These are phyloP conservation scores for Paulownia fortunei DNA, from an alignment of 257 asterid genomes.

Conservation along the genomic window DNA sequence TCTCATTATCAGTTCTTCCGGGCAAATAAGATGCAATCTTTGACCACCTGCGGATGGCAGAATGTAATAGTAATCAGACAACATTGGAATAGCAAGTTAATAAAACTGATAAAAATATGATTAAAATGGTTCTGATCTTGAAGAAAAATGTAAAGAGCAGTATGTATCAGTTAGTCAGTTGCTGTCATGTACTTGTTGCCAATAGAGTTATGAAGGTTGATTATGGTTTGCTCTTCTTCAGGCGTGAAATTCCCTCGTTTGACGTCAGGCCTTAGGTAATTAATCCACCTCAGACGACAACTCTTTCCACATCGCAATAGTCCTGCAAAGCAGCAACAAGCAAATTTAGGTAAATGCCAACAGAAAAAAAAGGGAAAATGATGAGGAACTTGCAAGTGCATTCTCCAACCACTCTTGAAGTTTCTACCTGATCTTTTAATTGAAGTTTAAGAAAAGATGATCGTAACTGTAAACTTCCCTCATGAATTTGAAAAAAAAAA, in stretches of 20 bases:
- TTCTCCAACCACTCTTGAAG: slow-evolving; percentile 3
- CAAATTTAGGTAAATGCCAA: neutral
- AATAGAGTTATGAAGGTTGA: slow-evolving; percentile 54
- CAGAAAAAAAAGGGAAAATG: neutral
- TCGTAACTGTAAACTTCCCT: neutral
- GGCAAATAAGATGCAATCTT: slow-evolving; percentile 74
- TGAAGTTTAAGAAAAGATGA: neutral
- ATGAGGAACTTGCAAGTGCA: neutral
- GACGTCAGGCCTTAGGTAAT: slow-evolving; percentile 77
- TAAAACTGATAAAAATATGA: too few relatives aligned
- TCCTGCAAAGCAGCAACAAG: slow-evolving; percentile 39
- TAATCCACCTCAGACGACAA: slow-evolving; percentile 79
- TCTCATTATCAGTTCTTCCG: slow-evolving; percentile 88
- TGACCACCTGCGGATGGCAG: slow-evolving; percentile 64
- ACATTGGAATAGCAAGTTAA: neutral
- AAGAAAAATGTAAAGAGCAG: neutral
- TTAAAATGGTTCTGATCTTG: neutral
- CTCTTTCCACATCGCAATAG: slow-evolving; percentile 73
- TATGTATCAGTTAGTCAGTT: neutral
- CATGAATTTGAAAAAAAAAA: too few relatives aligned
- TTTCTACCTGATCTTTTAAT: neutral
- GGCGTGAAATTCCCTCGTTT: slow-evolving; percentile 67
- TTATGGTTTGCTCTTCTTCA: slow-evolving; percentile 60
- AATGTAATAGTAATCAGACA: neutral
- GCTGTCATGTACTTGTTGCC: slow-evolving; percentile 59